A percentile compares a stretch with the other conserved stretches of the same genome.
Conservation (phyloP, 1,139 yeast species). For the Pichia inconspicua region DNA sequence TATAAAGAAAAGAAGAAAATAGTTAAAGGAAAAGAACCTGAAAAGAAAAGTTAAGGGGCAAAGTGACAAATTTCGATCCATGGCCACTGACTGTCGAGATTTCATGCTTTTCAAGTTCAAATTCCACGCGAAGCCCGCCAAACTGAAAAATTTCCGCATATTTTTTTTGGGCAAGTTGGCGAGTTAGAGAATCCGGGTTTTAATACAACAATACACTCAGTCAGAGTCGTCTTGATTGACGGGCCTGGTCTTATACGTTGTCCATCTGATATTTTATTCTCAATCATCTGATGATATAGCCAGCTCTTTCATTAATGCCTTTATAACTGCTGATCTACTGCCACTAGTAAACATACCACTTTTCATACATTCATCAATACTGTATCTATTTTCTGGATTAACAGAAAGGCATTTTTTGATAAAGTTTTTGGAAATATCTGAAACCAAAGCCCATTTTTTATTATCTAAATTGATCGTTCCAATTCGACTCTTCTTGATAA, state of each 20-base stretch:
- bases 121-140: no score
- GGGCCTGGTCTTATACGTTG: no score
- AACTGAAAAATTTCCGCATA: no score
- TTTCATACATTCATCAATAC: constrained; percentile 31
- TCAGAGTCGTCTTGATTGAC: no score
- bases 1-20: background rate
- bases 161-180: no score
- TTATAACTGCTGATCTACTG: constrained; percentile 3
- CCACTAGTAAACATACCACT: constrained; percentile 44
- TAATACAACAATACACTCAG: no score
- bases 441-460: constrained; percentile 36
- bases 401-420: constrained; percentile 35
- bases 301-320: background rate
- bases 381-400: constrained; percentile 33
- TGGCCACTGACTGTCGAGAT: background rate
- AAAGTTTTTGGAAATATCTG: constrained; percentile 37
- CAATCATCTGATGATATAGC: background rate
- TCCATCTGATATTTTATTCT: no score
- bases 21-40: background rate
- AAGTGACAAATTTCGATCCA: background rate
- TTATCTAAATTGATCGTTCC: constrained; percentile 35
- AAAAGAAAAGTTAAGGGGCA: background rate
- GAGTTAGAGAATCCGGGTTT: no score
- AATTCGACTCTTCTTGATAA: constrained; percentile 31
- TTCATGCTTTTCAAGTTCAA: no score